Percentiles rank a stretch among this genome's conserved stretches.
Conservation (phyloP, 805 yeast genomes). For the Candida odintsovae region DNA sequence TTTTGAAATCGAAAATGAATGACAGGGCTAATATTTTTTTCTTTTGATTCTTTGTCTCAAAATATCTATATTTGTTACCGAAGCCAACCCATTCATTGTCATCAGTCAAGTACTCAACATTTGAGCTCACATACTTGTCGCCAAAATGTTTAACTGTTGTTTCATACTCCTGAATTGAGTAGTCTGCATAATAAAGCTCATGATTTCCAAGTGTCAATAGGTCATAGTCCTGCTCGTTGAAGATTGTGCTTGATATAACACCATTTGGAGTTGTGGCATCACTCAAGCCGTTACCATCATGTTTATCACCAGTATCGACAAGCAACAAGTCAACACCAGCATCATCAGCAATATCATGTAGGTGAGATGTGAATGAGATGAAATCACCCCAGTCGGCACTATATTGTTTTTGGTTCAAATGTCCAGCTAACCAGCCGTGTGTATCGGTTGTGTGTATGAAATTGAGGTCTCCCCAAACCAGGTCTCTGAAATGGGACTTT, state of each 20-base stretch:
- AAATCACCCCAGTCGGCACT: slow-evolving; percentile 93
- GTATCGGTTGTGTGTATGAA: slow-evolving; percentile 95
- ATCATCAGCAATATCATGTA: slow-evolving; percentile 38
- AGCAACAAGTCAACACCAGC: slow-evolving; percentile 59
- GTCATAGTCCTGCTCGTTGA: slow-evolving; percentile 65
- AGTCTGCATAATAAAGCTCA: slow-evolving; percentile 69
- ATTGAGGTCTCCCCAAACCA: slow-evolving; percentile 68
- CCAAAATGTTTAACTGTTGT: slow-evolving; percentile 51
- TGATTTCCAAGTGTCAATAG: slow-evolving; percentile 86
- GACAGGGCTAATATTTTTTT: slow-evolving; percentile 63
- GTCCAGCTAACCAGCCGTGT: slow-evolving; percentile 96
- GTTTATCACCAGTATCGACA: slow-evolving; percentile 89
- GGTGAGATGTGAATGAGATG: slow-evolving; percentile 53
- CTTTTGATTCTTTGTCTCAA: slow-evolving; percentile 50
- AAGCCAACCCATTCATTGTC: slow-evolving; percentile 47
- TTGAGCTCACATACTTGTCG: slow-evolving; percentile 63
- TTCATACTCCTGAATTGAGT: slow-evolving; percentile 61
- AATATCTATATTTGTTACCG: slow-evolving; percentile 62
- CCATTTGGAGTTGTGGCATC: slow-evolving; percentile 81
- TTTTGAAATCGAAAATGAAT: slow-evolving; percentile 69
- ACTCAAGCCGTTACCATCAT: slow-evolving; percentile 88
- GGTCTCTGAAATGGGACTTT: slow-evolving; percentile 40
- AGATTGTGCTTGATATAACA: slow-evolving; percentile 49
- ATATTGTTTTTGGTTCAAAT: slow-evolving; percentile 67
- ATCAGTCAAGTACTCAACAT: slow-evolving; percentile 52